These are phyloP conservation scores for Daldinia bambusicola DNA, from an alignment of 495 filamentous ascomycete species.

Conservation along the genomic window DNA sequence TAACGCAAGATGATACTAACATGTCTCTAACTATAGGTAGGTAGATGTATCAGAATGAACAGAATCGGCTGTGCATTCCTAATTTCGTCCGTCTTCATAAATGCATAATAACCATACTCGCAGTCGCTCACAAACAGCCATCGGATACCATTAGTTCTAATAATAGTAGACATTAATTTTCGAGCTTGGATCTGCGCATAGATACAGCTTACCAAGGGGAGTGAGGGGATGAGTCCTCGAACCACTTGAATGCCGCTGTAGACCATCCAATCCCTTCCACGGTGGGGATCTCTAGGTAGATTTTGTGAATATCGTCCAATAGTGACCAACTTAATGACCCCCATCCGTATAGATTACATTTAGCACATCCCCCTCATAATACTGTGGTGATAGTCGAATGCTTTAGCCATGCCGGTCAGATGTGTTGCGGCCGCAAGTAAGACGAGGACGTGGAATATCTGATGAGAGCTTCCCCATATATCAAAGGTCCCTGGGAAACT, in stretches of 20 bases:
- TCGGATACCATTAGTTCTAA: background rate
- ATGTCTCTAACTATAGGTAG: background rate
- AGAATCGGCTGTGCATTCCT: background rate
- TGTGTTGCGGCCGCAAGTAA: constrained; percentile 73
- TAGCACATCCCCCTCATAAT: constrained; percentile 51
- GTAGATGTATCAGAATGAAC: background rate
- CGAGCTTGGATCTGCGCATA: background rate
- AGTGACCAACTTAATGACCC: background rate
- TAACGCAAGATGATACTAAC: background rate
- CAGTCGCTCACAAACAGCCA: background rate
- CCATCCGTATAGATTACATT: background rate
- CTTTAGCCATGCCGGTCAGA: constrained; percentile 67
- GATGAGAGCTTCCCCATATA: constrained; percentile 81
- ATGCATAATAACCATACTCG: background rate
- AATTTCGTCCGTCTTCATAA: background rate
- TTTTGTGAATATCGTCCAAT: background rate
- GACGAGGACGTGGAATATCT: constrained; percentile 81
- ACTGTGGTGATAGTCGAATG: constrained; percentile 61
- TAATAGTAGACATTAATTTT: background rate
- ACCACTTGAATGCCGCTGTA: background rate
- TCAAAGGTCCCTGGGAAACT: constrained; percentile 72
- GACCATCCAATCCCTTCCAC: background rate
- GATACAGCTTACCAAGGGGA: background rate
- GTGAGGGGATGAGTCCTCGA: background rate
- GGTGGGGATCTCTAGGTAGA: background rate